Conservation (phyloP, 75 land plant genomes). For the Chamaecyparis obtusa region DNA sequence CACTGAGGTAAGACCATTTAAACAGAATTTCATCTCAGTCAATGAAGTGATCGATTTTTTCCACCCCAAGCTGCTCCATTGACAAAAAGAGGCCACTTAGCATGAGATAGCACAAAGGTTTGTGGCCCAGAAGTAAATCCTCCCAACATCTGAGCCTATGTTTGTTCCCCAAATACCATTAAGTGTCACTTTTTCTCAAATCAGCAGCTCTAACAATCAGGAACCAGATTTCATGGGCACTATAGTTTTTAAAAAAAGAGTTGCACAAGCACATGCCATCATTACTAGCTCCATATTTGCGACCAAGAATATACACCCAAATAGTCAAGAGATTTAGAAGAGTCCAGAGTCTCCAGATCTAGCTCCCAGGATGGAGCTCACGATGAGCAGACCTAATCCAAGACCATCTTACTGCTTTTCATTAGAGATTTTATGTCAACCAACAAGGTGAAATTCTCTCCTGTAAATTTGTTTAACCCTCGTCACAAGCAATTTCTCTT, state of each 20-base stretch:
- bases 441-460: too few relatives aligned
- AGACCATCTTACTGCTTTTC: too few relatives aligned
- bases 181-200: neutral
- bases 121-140: neutral
- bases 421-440: too few relatives aligned
- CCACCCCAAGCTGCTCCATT: neutral
- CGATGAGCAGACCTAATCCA: neutral
- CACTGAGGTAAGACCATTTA: neutral
- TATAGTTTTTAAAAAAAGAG: neutral
- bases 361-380: neutral
- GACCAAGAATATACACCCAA: neutral
- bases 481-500: too few relatives aligned
- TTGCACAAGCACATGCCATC: neutral
- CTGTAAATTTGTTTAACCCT: too few relatives aligned
- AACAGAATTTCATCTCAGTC: neutral
- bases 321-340: neutral
- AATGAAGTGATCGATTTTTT: neutral
- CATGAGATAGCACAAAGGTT: neutral
- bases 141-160: neutral
- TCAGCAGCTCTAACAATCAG: neutral
- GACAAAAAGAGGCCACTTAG: neutral
- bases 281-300: neutral
- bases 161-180: neutral
- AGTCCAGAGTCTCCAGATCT: neutral
- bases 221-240: neutral